phyloP scores from a whole-genome alignment of 2,329 filamentous ascomycete species.

The Botrytis elliptica region DNA sequence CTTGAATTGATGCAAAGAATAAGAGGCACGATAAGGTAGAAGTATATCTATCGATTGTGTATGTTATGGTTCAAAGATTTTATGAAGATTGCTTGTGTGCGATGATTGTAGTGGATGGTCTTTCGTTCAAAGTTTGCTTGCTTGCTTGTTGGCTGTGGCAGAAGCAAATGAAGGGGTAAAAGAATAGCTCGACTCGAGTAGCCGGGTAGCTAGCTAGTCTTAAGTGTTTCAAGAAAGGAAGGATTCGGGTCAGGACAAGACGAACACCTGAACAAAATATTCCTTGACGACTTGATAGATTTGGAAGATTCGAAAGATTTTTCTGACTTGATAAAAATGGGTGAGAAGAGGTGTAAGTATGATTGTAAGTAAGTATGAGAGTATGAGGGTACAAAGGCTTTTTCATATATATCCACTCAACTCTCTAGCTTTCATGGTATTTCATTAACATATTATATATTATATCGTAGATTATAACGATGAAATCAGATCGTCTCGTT shows the following conservation, averaged over 20 bases:
- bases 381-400: not conserved
- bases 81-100: not conserved
- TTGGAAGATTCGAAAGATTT: not conserved
- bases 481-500: not conserved
- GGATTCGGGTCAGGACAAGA: not conserved
- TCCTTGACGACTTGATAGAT: not conserved
- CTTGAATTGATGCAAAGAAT: not conserved
- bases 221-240: not conserved
- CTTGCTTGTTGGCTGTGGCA: not conserved
- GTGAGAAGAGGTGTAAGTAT: not conserved
- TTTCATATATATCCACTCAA: not conserved
- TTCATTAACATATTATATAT: not conserved
- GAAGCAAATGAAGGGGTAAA: conserved; percentile 14
- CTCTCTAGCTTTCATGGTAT: not conserved
- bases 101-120: not conserved
- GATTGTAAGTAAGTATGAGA: not conserved
- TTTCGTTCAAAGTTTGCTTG: not conserved
- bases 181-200: not conserved
- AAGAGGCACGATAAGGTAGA: not conserved
- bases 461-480: not conserved
- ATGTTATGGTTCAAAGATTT: not conserved
- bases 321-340: not conserved
- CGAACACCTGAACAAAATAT: conserved; percentile 10
- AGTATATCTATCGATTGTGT: too few species aligned
- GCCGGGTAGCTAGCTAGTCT: not conserved